Evolutionary conservation across 116 monocot species (phyloP), one percentile per base, ranked within the genome.

Genomic region (Cymodocea nodosa): DNA sequence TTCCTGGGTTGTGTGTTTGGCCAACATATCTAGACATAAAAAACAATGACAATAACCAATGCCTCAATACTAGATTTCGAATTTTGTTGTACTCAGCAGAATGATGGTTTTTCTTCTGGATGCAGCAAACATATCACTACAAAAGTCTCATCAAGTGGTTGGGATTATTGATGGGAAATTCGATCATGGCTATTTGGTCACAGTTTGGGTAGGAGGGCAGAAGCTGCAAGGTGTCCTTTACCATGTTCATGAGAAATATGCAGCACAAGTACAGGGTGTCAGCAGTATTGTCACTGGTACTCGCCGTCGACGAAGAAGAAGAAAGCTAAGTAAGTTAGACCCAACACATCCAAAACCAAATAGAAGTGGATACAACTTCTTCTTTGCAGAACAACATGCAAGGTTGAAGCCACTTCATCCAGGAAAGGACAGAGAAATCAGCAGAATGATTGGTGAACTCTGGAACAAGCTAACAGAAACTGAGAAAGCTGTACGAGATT

Each of bases 281-380:
- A 71, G 20, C 23, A 72, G 30, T 59, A 12, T 35, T 4, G 55
- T 18, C 52, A 70, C 35, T 25, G 51, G 25, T 4, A 36, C 44
- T 12, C 79, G 76, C 7, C 82, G 74, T 10, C 80, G 87, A 1
- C 73, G 85, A 0, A 64, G 82, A 14, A 86, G 80, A 60, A 97
- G 73, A 73, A 87, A 81, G 73, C 67, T 85, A 23, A 91, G 88
- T 51, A 85, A 77, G 55, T 66, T 64, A 59, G 83, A 85, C 23
- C 93, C 93, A 15, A 76, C 77, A 9, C 85, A 88, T 78, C 88
- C 88, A 11, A 93, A 85, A 70, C 93, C 93, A 51, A 85, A 83
- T 51, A 65, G 88, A 66, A 93, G 93, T 35, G 85, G 88, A 22
- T 93, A 93, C 62, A 92, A 92, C 67, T 88, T 88, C 69, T 88